These are phyloP conservation scores for Artomyces pyxidatus DNA, from an alignment of 768 basidiomycete species.

Conservation along the genomic window DNA sequence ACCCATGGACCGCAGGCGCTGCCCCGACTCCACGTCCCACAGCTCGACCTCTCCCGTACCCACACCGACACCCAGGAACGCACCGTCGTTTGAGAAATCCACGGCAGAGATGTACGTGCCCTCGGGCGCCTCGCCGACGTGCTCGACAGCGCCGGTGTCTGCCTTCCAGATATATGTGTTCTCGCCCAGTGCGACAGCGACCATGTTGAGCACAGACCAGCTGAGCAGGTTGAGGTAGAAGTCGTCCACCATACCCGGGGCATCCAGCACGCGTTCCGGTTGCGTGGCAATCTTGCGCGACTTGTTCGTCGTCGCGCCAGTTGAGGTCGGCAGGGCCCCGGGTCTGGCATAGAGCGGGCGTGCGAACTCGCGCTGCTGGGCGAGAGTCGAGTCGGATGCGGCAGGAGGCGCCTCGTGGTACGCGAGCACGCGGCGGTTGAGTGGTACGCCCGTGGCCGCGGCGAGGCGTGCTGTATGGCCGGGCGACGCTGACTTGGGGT, in stretches of 20 bases:
- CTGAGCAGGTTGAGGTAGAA: slow-evolving; percentile 93
- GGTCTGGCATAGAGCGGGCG: slow-evolving; percentile 68
- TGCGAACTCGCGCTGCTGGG: slow-evolving; percentile 70
- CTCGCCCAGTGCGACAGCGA: slow-evolving; percentile 85
- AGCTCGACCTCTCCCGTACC: slow-evolving; percentile 84
- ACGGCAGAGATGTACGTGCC: slow-evolving; percentile 70
- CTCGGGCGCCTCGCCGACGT: slow-evolving; percentile 67
- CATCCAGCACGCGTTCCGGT: slow-evolving; percentile 92
- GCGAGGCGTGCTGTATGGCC: slow-evolving; percentile 74
- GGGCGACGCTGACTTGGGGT: slow-evolving; percentile 54
- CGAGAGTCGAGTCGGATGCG: slow-evolving; percentile 66
- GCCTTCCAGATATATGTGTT: slow-evolving; percentile 93
- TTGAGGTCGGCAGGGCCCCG: slow-evolving; percentile 55
- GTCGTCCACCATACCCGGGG: slow-evolving; percentile 88
- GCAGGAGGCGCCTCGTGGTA: slow-evolving; percentile 85
- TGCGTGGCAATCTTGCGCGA: slow-evolving; percentile 77
- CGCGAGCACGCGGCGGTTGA: slow-evolving; percentile 77
- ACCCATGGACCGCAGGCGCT: slow-evolving; percentile 83
- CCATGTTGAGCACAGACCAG: slow-evolving; percentile 81
- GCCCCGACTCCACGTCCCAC: slow-evolving; percentile 81
- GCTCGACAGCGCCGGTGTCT: slow-evolving; percentile 77
- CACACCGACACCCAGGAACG: slow-evolving; percentile 74
- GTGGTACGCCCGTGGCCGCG: slow-evolving; percentile 64
- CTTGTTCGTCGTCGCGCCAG: slow-evolving; percentile 56
- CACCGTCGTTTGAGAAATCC: slow-evolving; percentile 73